Evolutionary conservation across 306 rosid species (phyloP).

Genomic region (Inga leiocalycina): DNA sequence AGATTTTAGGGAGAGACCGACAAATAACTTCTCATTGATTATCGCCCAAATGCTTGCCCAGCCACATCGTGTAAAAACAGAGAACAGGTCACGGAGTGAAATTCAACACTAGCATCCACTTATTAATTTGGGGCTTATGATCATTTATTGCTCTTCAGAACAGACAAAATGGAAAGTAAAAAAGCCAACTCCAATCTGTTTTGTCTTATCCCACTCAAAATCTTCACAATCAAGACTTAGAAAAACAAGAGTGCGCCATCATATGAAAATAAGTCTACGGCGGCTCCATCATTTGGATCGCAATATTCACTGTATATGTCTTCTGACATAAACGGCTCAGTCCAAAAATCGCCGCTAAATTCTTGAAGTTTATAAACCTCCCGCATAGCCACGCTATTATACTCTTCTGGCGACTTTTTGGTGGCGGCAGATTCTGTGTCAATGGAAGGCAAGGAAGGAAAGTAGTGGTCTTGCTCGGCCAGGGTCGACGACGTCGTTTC

Average conservation of each 20-base stretch:
- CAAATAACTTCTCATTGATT: not conserved
- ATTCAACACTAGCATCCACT: not conserved
- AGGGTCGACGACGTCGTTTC: conserved; percentile 31
- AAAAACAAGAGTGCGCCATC: conserved; percentile 27
- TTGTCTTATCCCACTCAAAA: not conserved
- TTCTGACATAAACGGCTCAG: conserved; percentile 58
- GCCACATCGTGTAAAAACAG: not conserved
- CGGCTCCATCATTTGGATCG: not conserved
- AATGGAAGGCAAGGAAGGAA: conserved; percentile 27
- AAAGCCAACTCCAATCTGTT: not conserved
- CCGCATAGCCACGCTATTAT: conserved; percentile 21
- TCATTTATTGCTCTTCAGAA: not conserved
- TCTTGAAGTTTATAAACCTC: conserved; percentile 24
- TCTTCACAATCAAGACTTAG: not conserved
- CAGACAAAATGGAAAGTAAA: not conserved
- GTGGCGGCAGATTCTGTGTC: not conserved
- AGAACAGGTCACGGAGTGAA: not conserved
- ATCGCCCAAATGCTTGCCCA: not conserved
- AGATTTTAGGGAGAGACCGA: not conserved
- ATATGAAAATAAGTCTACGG: conserved; percentile 25
- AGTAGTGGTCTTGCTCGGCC: conserved; percentile 9
- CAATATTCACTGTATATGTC: not conserved
- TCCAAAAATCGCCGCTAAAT: conserved; percentile 56
- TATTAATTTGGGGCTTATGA: not conserved
- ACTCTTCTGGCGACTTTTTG: conserved; percentile 12